Evolutionary conservation across 768 basidiomycete species (phyloP).

Genomic region (Mycena capillaripes): DNA sequence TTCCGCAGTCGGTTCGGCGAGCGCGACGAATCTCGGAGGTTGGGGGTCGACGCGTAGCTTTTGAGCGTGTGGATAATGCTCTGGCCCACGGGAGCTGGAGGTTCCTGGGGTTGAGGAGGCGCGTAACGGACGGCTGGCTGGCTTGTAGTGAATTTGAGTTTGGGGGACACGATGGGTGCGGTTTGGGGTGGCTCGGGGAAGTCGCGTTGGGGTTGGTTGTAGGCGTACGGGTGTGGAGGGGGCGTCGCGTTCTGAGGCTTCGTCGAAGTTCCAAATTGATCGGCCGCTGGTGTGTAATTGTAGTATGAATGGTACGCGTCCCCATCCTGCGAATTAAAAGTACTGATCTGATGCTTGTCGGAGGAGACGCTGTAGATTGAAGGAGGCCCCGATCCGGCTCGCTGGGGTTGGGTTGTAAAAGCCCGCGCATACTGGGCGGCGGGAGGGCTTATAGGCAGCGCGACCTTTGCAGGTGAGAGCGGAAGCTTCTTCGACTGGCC

Average conservation of each 20-base stretch:
- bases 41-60: slow-evolving; percentile 75
- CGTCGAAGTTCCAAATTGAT: slow-evolving; percentile 29
- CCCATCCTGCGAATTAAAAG: slow-evolving; percentile 27
- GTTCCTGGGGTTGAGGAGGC: slow-evolving; percentile 27
- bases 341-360: slow-evolving; percentile 25
- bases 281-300: slow-evolving; percentile 31
- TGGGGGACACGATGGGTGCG: slow-evolving; percentile 42
- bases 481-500: slow-evolving; percentile 46
- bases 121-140: slow-evolving; percentile 27
- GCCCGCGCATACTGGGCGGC: slow-evolving; percentile 18
- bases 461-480: slow-evolving; percentile 38
- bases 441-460: slow-evolving; percentile 23
- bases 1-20: slow-evolving; percentile 34
- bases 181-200: slow-evolving; percentile 42
- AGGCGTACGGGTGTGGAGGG: slow-evolving; percentile 66
- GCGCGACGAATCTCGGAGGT: slow-evolving; percentile 56
- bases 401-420: slow-evolving; percentile 16
- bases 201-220: slow-evolving; percentile 45
- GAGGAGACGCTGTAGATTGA: slow-evolving; percentile 35
- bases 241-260: slow-evolving; percentile 39
- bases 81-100: slow-evolving; percentile 1
- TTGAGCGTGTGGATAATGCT: slow-evolving; percentile 52
- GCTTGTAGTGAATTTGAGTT: slow-evolving; percentile 45
- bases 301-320: slow-evolving; percentile 36
- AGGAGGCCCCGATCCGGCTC: slow-evolving; percentile 21